Base-by-base conservation (phyloP, 306 rosid species). In the Rubus idaeus region DNA sequence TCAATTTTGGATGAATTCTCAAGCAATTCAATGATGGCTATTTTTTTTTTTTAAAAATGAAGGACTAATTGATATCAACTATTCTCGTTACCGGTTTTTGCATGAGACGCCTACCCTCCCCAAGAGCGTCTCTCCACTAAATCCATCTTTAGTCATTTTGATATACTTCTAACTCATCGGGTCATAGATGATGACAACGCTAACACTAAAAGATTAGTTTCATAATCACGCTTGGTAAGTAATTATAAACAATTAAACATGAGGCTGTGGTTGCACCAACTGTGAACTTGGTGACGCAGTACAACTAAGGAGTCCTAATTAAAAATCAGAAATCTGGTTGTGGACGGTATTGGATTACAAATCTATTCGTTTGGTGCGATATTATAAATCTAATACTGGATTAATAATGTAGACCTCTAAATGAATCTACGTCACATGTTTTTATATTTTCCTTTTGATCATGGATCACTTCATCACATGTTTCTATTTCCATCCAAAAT, bases 181-280 rank as follows among this genome's bases (percentile, higher is more conserved):
- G n/a, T 40, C 11, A 20, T 39, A 12, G 42, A 73, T 73, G 14
- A 58, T 20, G 30, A 49, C 16, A 37, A 6, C 9, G 10, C 62
- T 51, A 70, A 70, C 35, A 51, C 30, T 41, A 37, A 51, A 58
- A 0, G 16, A 21, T 23, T 1, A 10, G 64, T 58, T 10, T 21
- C 14, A 57, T 13, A 8, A 6, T 61, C 18, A 12, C 5, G 3
- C 10, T 47, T 7, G 44, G 14, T n/a, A 41, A 63, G 45, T 6
- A 41, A 47, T 21, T 21, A 2, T 13, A 35, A 35, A 50, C n/a
- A 7, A 37, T 56, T 45, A 68, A 47, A 67, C 21, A 68, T 26
- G 68, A 7, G 83, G 83, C 35, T 53, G 68, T 70, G 77, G 69
- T 70, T 76, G 74, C 62, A 26, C 21, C 77, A 75, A 10, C 49